Percentiles rank a stretch among this genome's conserved stretches.
phyloP scores from a whole-genome alignment of 73 alveolate species.

The Stentor coeruleus region DNA sequence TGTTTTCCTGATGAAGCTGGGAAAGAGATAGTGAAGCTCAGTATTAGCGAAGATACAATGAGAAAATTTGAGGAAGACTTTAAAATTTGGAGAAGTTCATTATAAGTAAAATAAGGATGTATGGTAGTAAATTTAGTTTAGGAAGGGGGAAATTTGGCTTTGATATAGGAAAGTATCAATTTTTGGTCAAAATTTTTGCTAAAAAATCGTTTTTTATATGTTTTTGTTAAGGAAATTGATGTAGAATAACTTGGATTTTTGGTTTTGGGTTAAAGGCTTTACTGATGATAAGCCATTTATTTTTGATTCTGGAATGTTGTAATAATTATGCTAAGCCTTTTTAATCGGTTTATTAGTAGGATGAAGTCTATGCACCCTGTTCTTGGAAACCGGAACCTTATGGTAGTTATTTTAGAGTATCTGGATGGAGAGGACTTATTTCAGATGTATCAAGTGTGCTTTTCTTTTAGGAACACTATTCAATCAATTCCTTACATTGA shows the following conservation, averaged over 20 bases:
- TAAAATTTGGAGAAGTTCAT: slow-evolving; percentile 5
- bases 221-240: no score
- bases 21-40: neutral
- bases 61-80: neutral
- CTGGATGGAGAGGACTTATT: neutral
- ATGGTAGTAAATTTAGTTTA: no score
- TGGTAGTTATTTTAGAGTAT: neutral
- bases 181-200: no score
- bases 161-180: no score
- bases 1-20: neutral
- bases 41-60: neutral
- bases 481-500: neutral
- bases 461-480: neutral
- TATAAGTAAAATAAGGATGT: no score
- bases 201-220: no score
- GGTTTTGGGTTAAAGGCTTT: no score
- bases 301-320: no score
- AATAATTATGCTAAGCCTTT: neutral
- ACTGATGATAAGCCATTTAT: no score
- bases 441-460: neutral
- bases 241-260: no score
- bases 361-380: neutral
- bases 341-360: neutral
- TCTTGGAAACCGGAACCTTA: neutral
- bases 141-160: no score